These are phyloP conservation scores for Anethum foeniculum DNA, from an alignment of 140 eudicot species.

Conservation along the genomic window DNA sequence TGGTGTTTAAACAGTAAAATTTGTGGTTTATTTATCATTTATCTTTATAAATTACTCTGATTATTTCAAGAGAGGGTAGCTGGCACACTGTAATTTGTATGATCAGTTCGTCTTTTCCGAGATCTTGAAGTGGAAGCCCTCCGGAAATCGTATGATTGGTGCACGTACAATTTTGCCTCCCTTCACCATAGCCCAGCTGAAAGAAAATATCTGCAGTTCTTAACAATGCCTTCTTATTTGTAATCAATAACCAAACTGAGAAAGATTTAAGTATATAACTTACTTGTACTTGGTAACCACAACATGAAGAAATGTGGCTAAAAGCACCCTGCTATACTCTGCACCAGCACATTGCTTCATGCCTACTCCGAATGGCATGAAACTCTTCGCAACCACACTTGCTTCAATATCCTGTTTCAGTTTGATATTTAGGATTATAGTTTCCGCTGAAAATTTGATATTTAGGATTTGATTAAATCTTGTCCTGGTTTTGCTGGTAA, in stretches of 20 bases:
- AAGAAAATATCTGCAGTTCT: background rate
- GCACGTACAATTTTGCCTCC: conserved; percentile 43
- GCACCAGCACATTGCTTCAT: conserved; percentile 62
- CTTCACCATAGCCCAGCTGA: conserved; percentile 36
- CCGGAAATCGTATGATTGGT: conserved; percentile 33
- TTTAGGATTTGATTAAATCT: background rate
- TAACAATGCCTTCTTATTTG: too few relatives aligned
- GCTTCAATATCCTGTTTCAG: conserved; percentile 22
- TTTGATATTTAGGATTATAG: too few relatives aligned
- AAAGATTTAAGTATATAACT: background rate
- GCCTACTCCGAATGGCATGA: conserved; percentile 57
- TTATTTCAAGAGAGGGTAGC: too few relatives aligned
- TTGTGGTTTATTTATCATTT: too few relatives aligned
- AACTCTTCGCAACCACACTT: conserved; percentile 31
- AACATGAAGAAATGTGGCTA: conserved; percentile 44
- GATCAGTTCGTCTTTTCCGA: conserved; percentile 2
- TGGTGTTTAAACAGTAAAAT: too few relatives aligned
- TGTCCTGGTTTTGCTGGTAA: background rate
- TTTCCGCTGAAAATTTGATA: background rate
- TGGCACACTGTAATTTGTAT: background rate
- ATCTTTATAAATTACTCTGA: too few relatives aligned
- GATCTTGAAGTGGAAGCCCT: conserved; percentile 43
- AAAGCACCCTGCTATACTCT: conserved; percentile 37
- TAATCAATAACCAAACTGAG: too few relatives aligned
- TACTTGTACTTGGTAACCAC: conserved; percentile 50